phyloP scores from a whole-genome alignment of 306 rosid genomes.

The Rosa chinensis region DNA sequence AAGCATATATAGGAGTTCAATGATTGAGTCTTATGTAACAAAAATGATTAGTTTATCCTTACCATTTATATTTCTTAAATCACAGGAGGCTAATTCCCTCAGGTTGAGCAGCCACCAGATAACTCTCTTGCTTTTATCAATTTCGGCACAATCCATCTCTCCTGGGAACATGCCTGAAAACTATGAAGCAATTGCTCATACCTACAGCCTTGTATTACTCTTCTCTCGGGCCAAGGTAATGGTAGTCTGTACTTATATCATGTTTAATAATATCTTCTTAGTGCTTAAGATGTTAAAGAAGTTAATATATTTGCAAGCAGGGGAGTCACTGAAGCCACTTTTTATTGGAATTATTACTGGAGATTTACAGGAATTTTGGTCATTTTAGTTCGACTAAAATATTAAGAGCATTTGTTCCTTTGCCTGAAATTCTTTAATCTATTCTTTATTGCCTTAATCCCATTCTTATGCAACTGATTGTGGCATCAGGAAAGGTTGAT shows the following conservation, averaged over 20 bases:
- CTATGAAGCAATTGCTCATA: conserved; percentile 89
- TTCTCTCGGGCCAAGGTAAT: conserved; percentile 82
- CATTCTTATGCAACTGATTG: background rate
- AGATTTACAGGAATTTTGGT: background rate
- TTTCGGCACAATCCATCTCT: conserved; percentile 74
- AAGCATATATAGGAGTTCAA: background rate
- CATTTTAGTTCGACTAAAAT: background rate
- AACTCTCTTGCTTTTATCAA: conserved; percentile 69
- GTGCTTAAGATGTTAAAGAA: background rate
- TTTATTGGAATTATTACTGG: background rate
- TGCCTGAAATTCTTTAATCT: background rate
- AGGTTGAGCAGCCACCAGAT: conserved; percentile 79
- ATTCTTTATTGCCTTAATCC: background rate
- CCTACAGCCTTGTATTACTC: conserved; percentile 73
- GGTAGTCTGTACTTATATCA: background rate
- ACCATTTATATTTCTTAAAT: conserved; percentile 17
- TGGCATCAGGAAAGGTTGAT: background rate
- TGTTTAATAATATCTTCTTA: background rate
- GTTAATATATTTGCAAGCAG: background rate
- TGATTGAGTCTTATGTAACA: background rate
- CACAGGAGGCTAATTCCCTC: conserved; percentile 58
- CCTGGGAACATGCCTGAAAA: conserved; percentile 78
- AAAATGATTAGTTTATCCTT: background rate
- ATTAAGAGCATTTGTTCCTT: background rate
- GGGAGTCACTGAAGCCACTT: background rate